Conservation (phyloP, 441 rosid species). For the Adansonia grandidieri region DNA sequence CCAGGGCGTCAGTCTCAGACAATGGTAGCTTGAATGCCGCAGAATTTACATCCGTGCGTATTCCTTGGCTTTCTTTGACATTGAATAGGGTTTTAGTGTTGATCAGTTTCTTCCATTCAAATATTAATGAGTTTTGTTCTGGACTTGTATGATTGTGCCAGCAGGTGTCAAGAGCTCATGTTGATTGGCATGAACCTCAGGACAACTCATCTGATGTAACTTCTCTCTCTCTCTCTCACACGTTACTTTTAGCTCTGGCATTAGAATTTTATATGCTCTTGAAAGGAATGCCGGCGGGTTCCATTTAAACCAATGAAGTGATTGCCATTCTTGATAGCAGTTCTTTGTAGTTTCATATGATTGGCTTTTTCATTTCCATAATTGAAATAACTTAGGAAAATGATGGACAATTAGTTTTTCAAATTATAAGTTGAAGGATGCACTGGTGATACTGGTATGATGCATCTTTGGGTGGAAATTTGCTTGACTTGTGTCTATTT, state of each 20-base stretch:
- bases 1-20: slow-evolving; percentile 69
- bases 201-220: slow-evolving; percentile 64
- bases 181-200: slow-evolving; percentile 51
- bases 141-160: slow-evolving; percentile 14
- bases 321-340: neutral
- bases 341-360: neutral
- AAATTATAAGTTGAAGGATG: neutral
- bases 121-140: slow-evolving; percentile 18
- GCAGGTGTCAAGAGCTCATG: slow-evolving; percentile 56
- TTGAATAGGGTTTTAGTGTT: slow-evolving; percentile 2
- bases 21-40: slow-evolving; percentile 49
- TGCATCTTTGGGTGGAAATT: neutral
- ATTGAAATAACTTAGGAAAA: neutral
- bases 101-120: neutral
- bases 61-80: slow-evolving; percentile 16
- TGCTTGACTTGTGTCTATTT: neutral
- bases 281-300: neutral
- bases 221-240: neutral
- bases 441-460: neutral
- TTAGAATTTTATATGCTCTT: neutral
- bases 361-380: neutral
- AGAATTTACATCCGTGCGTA: slow-evolving; percentile 45
- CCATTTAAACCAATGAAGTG: neutral
- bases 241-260: neutral
- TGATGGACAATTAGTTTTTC: neutral